phyloP scores from a whole-genome alignment of 2,329 filamentous ascomycete genomes.

The Didymosphaeria variabile region DNA sequence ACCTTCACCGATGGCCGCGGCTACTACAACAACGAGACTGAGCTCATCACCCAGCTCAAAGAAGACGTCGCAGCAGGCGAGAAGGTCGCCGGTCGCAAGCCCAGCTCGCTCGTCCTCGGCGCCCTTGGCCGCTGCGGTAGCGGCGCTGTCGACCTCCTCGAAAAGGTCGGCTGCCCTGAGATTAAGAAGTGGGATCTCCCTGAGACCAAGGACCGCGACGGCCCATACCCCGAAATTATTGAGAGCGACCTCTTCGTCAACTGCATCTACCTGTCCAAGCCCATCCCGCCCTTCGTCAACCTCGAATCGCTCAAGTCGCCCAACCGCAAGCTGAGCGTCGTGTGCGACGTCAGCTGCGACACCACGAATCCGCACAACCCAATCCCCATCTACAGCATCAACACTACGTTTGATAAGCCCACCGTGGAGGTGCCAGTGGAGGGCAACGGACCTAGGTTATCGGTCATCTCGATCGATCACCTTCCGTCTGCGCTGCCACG shows the following conservation, averaged over 20 bases:
- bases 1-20: constrained; percentile 59
- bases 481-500: constrained; percentile 74
- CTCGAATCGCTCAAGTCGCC: constrained; percentile 71
- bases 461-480: constrained; percentile 73
- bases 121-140: constrained; percentile 80
- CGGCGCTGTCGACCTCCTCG: constrained; percentile 82
- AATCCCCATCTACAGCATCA: constrained; percentile 82
- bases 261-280: constrained; percentile 78
- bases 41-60: constrained; percentile 78
- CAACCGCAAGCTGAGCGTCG: constrained; percentile 77
- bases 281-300: constrained; percentile 85
- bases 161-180: constrained; percentile 75
- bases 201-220: constrained; percentile 72
- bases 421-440: constrained; percentile 77
- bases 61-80: constrained; percentile 72
- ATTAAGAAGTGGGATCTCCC: constrained; percentile 80
- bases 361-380: constrained; percentile 76
- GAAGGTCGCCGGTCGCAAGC: constrained; percentile 72
- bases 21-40: constrained; percentile 76
- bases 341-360: constrained; percentile 65
- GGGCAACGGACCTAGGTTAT: constrained; percentile 67
- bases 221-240: constrained; percentile 81
- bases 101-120: constrained; percentile 84
- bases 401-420: constrained; percentile 88
- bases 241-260: constrained; percentile 64